Evolutionary conservation across 306 rosid species (phyloP).

Genomic region (Dryas alaskensis): DNA sequence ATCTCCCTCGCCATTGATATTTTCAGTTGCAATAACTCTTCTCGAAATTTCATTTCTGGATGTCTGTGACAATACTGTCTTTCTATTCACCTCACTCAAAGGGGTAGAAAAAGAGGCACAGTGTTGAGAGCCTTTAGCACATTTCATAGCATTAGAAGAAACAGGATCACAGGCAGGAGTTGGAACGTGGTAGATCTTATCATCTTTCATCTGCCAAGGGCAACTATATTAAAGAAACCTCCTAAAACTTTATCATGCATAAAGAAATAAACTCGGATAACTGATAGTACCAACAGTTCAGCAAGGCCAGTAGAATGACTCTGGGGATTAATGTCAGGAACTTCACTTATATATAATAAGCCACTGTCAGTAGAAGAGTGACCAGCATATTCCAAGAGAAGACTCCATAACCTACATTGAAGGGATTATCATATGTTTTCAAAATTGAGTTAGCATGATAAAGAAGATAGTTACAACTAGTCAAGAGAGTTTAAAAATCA

Average conservation of each 20-base stretch:
- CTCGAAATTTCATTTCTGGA: background rate
- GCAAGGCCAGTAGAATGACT: background rate
- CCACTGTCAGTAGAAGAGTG: background rate
- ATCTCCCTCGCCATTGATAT: constrained; percentile 5
- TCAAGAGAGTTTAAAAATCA: background rate
- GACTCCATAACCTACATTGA: constrained; percentile 26
- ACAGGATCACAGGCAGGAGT: constrained; percentile 1
- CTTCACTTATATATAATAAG: constrained; percentile 5
- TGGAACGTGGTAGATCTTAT: background rate
- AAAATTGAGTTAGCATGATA: background rate
- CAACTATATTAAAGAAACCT: background rate
- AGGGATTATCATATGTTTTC: background rate
- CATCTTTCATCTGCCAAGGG: constrained; percentile 10
- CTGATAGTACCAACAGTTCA: constrained; percentile 2
- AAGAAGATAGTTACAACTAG: background rate
- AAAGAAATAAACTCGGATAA: background rate
- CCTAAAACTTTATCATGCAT: background rate
- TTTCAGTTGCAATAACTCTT: constrained; percentile 2
- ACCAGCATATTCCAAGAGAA: background rate
- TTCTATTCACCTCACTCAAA: background rate
- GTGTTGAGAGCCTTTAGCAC: constrained; percentile 6
- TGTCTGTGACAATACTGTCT: background rate
- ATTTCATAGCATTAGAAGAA: constrained; percentile 4
- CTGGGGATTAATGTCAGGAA: background rate
- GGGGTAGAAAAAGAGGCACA: background rate